A percentile compares a stretch with the other conserved stretches of the same genome.
Conservation (phyloP, 768 basidiomycete species). For the Calocybe indica region DNA sequence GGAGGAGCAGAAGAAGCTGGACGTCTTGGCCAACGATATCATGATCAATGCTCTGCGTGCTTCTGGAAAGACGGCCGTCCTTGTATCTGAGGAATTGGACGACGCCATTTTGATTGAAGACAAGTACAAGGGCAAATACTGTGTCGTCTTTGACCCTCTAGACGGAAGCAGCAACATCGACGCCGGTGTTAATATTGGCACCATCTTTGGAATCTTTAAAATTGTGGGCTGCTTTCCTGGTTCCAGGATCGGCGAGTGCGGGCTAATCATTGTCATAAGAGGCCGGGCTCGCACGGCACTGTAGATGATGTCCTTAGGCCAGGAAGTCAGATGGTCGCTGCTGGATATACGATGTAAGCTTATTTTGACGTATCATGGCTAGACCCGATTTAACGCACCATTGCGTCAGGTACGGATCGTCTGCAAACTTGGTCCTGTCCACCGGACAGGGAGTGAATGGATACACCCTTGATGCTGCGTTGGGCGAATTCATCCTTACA, state of each 20-base stretch:
- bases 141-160: constrained; percentile 97
- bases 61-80: constrained; percentile 94
- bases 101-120: constrained; percentile 89
- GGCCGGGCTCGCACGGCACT: constrained; percentile 70
- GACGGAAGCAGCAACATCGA: constrained; percentile 97
- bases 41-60: constrained; percentile 97
- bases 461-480: constrained; percentile 90
- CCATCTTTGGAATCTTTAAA: constrained; percentile 96
- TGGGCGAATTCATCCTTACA: constrained; percentile 98
- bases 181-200: constrained; percentile 96
- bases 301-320: constrained; percentile 88
- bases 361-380: not conserved
- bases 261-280: constrained; percentile 30
- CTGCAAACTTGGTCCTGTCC: constrained; percentile 91
- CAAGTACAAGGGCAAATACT: constrained; percentile 79
- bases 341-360: constrained; percentile 91
- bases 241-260: not conserved
- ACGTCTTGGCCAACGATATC: constrained; percentile 97
- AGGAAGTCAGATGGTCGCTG: constrained; percentile 95
- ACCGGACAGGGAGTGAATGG: constrained; percentile 97
- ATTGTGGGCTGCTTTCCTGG: constrained; percentile 48
- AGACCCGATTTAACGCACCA: not conserved
- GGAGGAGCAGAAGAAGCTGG: constrained; percentile 99
- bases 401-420: constrained; percentile 67
- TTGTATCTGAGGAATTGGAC: constrained; percentile 94